These are phyloP conservation scores for Cardamine occulta DNA, from an alignment of 345 rosid species.

Conservation along the genomic window DNA sequence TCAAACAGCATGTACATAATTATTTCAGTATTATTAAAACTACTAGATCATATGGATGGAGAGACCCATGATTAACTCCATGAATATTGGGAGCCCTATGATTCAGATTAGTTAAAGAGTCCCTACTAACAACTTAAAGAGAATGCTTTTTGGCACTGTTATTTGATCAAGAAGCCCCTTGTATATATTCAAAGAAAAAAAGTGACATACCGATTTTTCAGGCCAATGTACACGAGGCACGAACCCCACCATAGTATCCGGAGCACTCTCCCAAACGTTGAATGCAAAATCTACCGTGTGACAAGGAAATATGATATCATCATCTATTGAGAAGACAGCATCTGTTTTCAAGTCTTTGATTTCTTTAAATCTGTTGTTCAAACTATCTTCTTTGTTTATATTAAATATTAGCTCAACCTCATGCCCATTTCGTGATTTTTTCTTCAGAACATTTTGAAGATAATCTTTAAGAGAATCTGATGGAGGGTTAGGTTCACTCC, in stretches of 20 bases:
- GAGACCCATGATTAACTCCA: background rate
- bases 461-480: constrained; percentile 62
- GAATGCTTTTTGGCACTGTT: constrained; percentile 1
- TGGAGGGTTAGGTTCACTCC: constrained; percentile 98
- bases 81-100: background rate
- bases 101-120: background rate
- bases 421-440: constrained; percentile 53
- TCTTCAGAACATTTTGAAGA: constrained; percentile 51
- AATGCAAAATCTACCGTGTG: constrained; percentile 83
- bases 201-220: constrained; percentile 57
- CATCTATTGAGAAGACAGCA: constrained; percentile 91
- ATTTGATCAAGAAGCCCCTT: background rate
- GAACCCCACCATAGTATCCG: constrained; percentile 86
- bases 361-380: constrained; percentile 92
- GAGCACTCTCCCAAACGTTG: constrained; percentile 89
- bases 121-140: background rate
- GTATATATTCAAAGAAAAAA: background rate
- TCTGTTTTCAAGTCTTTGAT: constrained; percentile 75
- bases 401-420: constrained; percentile 68
- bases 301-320: constrained; percentile 91
- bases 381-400: constrained; percentile 82
- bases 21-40: background rate
- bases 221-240: constrained; percentile 90
- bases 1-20: background rate
- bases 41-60: background rate